Evolutionary conservation across 1,139 yeast species (phyloP).

Genomic region (Spathaspora sp.): DNA sequence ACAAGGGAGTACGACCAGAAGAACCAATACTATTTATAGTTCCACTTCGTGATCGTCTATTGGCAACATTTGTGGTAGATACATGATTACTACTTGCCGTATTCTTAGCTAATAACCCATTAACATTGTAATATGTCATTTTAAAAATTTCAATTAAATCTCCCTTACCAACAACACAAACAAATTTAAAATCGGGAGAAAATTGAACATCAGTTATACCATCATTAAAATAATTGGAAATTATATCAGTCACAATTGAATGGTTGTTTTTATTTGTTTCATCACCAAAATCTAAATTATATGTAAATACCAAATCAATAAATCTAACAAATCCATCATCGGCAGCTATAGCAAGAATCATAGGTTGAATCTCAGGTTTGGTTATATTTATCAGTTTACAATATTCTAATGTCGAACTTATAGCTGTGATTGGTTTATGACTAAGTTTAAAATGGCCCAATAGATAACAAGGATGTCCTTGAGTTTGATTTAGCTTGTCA

Average conservation of each 20-base stretch:
- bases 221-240: conserved; percentile 65
- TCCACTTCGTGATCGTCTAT: conserved; percentile 37
- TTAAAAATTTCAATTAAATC: conserved; percentile 59
- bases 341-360: conserved; percentile 53
- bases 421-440: conserved; percentile 49
- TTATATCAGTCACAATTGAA: conserved; percentile 54
- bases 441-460: conserved; percentile 64
- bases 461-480: conserved; percentile 11
- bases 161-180: conserved; percentile 58
- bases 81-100: conserved; percentile 12
- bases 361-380: conserved; percentile 32
- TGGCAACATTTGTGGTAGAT: conserved; percentile 15
- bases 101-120: conserved; percentile 27
- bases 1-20: neutral
- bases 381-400: conserved; percentile 5
- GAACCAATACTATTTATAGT: conserved; percentile 34
- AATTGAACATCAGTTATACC: conserved; percentile 59
- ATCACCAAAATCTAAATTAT: conserved; percentile 20
- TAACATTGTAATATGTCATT: conserved; percentile 41
- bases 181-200: conserved; percentile 65
- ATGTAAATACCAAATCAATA: conserved; percentile 45
- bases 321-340: conserved; percentile 68
- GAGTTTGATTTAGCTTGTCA: conserved; percentile 8
- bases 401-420: conserved; percentile 25
- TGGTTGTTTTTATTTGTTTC: conserved; percentile 21